Conservation (phyloP, 371 early-diverging fungal species). For the Rhizopus stolonifer region DNA sequence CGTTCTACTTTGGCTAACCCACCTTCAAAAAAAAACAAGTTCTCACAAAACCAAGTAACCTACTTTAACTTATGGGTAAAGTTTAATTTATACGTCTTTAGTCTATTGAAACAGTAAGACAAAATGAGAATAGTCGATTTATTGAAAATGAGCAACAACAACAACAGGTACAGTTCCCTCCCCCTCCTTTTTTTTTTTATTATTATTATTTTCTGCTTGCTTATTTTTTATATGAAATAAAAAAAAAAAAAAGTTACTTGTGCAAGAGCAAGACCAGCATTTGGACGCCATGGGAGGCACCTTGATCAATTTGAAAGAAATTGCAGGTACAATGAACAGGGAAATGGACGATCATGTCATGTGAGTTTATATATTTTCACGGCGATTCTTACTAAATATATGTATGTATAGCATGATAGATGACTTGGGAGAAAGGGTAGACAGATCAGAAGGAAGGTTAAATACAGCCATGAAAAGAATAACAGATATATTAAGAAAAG, state of each 20-base stretch:
- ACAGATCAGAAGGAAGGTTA: conserved; percentile 49
- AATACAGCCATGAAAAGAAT: conserved; percentile 58
- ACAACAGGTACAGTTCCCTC: too few species aligned
- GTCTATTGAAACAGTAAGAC: conserved; percentile 18
- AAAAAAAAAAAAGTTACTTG: conserved; percentile 35
- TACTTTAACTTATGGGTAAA: not conserved
- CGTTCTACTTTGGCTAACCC: conserved; percentile 45
- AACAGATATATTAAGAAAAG: conserved; percentile 52
- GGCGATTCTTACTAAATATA: not conserved
- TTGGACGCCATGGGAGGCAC: conserved; percentile 62
- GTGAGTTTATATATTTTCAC: conserved; percentile 24
- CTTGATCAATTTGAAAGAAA: conserved; percentile 58
- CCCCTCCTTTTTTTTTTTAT: too few species aligned
- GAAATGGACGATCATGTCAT: conserved; percentile 62
- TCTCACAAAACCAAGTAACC: conserved; percentile 13
- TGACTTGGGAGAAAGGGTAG: conserved; percentile 62
- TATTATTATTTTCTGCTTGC: too few species aligned
- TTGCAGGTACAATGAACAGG: conserved; percentile 61
- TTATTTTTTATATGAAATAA: not conserved
- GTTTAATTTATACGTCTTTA: conserved; percentile 4
- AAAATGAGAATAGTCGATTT: conserved; percentile 37
- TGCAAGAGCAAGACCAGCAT: conserved; percentile 65
- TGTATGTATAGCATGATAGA: conserved; percentile 49
- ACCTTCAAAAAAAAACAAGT: conserved; percentile 26
- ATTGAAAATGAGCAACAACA: conserved; percentile 41